Base-by-base conservation (phyloP, 2,329 filamentous ascomycete species). In the Sclerotinia sclerotiorum region DNA sequence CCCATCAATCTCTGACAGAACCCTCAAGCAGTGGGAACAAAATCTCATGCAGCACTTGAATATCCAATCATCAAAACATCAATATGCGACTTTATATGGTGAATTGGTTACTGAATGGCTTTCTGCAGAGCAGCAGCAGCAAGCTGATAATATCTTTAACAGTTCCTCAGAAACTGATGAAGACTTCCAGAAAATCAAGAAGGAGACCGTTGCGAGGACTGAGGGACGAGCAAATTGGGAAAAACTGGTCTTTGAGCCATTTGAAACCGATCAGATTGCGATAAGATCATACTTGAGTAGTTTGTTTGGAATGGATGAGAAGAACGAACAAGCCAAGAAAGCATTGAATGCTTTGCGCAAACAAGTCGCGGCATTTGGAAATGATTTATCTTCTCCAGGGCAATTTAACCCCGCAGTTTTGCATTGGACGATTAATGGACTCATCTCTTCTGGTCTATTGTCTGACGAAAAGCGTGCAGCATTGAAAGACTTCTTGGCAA, bases 71-170 rank as follows among this genome's bases (percentile, higher is more conserved):
- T 79, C 82, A 61, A 85, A 84, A 69, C 83, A 86, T 72, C 80
- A 84, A 24, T 85, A 87, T 73, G 85, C 85, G 0, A 79, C 81
- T 8, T 79, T 89, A 44, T 88, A 88, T 74, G 83, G 84, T 24
- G 76, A 82, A 51, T 76, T 89, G 32, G 82, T 87, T 17, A 84
- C 80, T 0, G 84, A 87, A 71, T 87, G 84, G 82, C 77, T 87
- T 62, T 77, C 79, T 1, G 74, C 78, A 6, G 76, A 75, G 54
- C 69, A 48, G 2, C 17, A 49, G 55, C 69, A 35, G 17, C 35
- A 60, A 39, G 52, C 54, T 6, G n/a, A 11, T 4, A 48, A 42
- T 1, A 15, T n/a, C 7, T 44, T 11, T 4, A 39, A 60, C 27
- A 27, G 55, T 3, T 21, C 21, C 2, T 52, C 49, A 19, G 24